Evolutionary conservation across 2,329 filamentous ascomycete species (phyloP), one percentile per base, ranked within the genome.

Genomic region (Xenoacremonium recifei): DNA sequence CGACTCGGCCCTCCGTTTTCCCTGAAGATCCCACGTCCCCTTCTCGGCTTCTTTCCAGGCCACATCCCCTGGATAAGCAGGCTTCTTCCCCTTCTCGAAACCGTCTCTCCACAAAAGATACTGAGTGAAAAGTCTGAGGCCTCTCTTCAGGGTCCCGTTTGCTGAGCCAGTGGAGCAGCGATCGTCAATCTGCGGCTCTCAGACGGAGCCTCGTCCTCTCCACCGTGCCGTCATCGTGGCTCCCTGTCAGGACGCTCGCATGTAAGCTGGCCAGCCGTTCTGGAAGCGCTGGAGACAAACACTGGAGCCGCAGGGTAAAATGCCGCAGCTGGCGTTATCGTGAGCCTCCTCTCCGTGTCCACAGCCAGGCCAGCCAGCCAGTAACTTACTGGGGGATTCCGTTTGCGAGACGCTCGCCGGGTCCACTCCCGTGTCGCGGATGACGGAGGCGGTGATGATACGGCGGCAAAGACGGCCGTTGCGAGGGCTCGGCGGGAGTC

Each of bases 321-420:
- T 62, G 49, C 53, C 59, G 56, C 58, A 60, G 46, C 33, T 41
- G 45, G n/a, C 42, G 50, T 58, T 56, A 58, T 61, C 53, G 49
- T 42, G 32, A 48, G 34, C 32, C 48, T 53, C 45, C 52, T 55
- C 53, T 53, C 57, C 43, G 31, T 35, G 25, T 42, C 52, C 51
- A 54, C 54, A 47, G 40, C 21, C 35, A 35, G 39, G 40, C 42
- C 41, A 50, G 42, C 44, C 30, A 49, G 33, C 42, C 42, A 30
- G 36, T 18, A n/a, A 9, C 21, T 37, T 6, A 5, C 10, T 39
- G 31, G 35, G 31, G 42, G 15, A 25, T n/a, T n/a, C n/a, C n/a
- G n/a, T 37, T 30, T 19, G 29, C 52, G 43, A 16, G 48, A 41
- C 35, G 36, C 29, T 40, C 19, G 39, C 29, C 33, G 36, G 37